Evolutionary conservation across 2,329 filamentous ascomycete genomes (phyloP).

Genomic region (Colletotrichum incanum): DNA sequence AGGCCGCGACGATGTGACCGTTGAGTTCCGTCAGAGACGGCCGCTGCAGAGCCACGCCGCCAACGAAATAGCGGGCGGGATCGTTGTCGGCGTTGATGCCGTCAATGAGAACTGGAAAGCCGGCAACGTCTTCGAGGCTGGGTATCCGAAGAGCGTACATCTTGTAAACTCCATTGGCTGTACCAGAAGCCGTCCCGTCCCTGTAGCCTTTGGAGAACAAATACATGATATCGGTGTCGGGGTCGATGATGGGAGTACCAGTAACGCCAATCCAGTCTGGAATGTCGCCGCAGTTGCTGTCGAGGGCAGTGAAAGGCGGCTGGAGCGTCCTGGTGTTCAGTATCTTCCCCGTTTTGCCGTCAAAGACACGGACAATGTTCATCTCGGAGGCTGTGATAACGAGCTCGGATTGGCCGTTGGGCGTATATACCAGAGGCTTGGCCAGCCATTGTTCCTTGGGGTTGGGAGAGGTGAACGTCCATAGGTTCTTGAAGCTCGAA

Average conservation of each 20-base stretch:
- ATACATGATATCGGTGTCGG: constrained; percentile 53
- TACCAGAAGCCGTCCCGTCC: constrained; percentile 46
- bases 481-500: constrained; percentile 49
- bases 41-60: constrained; percentile 62
- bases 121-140: constrained; percentile 54
- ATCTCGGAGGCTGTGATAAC: constrained; percentile 57
- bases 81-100: constrained; percentile 63
- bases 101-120: constrained; percentile 62
- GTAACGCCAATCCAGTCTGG: constrained; percentile 56
- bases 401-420: constrained; percentile 53
- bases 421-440: constrained; percentile 61
- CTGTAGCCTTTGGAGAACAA: constrained; percentile 56
- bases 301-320: constrained; percentile 56
- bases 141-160: constrained; percentile 58
- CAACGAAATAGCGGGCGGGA: constrained; percentile 59
- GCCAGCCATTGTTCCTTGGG: constrained; percentile 47
- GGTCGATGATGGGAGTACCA: constrained; percentile 56
- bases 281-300: constrained; percentile 59
- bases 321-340: constrained; percentile 55
- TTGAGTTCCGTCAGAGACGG: constrained; percentile 54
- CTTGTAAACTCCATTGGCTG: constrained; percentile 57
- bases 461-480: constrained; percentile 52
- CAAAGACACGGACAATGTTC: constrained; percentile 57
- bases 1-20: constrained; percentile 60
- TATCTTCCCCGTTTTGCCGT: constrained; percentile 58